Evolutionary conservation across 2,329 filamentous ascomycete genomes (phyloP).

Genomic region (Chaetomium sp.): DNA sequence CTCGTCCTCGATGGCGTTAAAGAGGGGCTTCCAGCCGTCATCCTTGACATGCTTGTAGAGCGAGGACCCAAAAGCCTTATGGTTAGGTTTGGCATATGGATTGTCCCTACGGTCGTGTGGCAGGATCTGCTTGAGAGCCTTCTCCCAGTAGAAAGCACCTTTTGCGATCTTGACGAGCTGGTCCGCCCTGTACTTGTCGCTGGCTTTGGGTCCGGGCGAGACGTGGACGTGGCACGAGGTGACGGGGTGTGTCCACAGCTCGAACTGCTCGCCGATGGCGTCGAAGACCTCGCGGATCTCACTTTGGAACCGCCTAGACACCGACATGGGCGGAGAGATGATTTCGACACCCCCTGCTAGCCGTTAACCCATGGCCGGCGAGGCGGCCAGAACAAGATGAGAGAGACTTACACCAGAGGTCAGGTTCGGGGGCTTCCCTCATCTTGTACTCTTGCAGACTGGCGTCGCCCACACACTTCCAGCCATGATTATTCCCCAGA

Average conservation of each 20-base stretch:
- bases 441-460: background rate
- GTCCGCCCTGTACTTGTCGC: background rate
- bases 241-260: conserved; percentile 1
- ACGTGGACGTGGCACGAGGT: conserved; percentile 12
- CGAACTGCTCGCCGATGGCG: conserved; percentile 4
- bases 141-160: conserved; percentile 9
- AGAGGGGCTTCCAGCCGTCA: background rate
- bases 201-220: background rate
- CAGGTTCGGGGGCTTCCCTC: background rate
- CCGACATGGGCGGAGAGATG: conserved; percentile 14
- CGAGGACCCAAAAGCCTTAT: background rate
- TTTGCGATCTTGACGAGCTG: background rate
- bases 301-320: background rate
- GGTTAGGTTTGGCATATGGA: background rate
- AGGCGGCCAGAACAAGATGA: background rate
- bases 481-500: background rate
- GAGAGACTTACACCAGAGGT: conserved; percentile 1
- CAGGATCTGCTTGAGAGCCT: background rate
- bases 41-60: background rate
- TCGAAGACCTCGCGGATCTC: conserved; percentile 1
- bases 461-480: background rate
- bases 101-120: background rate
- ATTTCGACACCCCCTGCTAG: conserved; percentile 12
- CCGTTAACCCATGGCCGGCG: background rate
- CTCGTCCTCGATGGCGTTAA: background rate